Evolutionary conservation across 805 yeast genomes (phyloP), one percentile per base, ranked within the genome.

Genomic region (Candida wancherniae): DNA sequence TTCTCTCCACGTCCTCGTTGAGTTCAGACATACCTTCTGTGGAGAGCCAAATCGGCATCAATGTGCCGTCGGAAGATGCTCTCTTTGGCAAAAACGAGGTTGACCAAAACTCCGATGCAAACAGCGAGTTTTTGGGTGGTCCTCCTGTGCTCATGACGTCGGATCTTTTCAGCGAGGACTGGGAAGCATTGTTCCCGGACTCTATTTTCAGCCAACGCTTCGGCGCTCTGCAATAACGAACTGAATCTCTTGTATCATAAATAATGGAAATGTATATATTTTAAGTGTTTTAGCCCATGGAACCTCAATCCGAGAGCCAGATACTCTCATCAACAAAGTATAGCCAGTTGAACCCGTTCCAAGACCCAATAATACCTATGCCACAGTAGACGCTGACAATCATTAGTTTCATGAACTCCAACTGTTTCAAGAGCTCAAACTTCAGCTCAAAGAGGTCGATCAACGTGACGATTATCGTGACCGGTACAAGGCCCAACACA

Each of bases 271-370:
- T 13, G 10, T 19, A 14, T 17, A 13, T 25, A 17, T 17, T 24
- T 6, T 14, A 24, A 9, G 16, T 15, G 9, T 10, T 26, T 22
- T 3, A 24, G 9, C 28, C 10, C 14, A 17, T 14, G 27, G 17
- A 19, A 6, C 20, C 9, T 23, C 15, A 15, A 9, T 15, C 22
- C 14, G 26, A 19, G 29, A 31, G 61, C 86, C 87, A 80, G 3
- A 82, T 63, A 5, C 73, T 67, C 47, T 86, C 95, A 51, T 83
- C 88, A 33, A 84, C 77, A 54, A 86, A 84, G 51, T 84, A 88
- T 32, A 84, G 61, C 95, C 95, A 88, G 38, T 84, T 77, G 44
- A 87, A 73, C 6, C 94, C 92, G 41, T 81, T 72, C 94, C 95
- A 92, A 29, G 94, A 76, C 26, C 84, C 69, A 6, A 88, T 65